Base-by-base conservation (phyloP, 176 grass and related monocot genomes). In the Areca catechu region DNA sequence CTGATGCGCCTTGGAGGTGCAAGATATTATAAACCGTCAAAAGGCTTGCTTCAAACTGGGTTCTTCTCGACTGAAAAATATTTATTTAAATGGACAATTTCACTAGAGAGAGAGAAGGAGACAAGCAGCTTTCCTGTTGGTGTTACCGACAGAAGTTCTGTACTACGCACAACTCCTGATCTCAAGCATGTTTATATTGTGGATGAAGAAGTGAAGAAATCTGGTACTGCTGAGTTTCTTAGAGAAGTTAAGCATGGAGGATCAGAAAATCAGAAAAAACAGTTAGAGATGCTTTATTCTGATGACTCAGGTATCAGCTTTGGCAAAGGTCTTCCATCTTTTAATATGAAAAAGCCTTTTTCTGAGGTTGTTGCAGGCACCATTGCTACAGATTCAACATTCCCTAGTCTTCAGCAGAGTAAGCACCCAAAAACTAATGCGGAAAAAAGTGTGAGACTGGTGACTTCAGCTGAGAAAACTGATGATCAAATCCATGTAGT, bases 281-380 rank as follows among this genome's bases (percentile, higher is more conserved):
- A 80, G 51, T 28, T 66, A 73, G 79, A 88, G 79, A 47, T 57
- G 57, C 74, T 71, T 48, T 25, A 70, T 43, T 20, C 56, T 19
- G 72, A 56, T 48, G 77, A 66, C 73, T 80, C 65, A 60, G 54
- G 69, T 58, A 80, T 91, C 65, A 88, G 53, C 76, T 90, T 88
- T 5, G 61, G 83, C 60, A 90, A 85, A 83, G 90, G 82, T 73
- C 66, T 86, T 71, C 82, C 85, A 68, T 88, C 73, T 82, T 97
- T 89, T 85, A 81, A 61, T 67, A 85, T 86, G 80, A 91, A 85
- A 52, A 97, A 97, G 20, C 92, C 86, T 56, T 91, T 97, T 84
- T 71, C 86, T 78, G 92, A 97, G 76, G 83, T 97, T 76, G 87
- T 98, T 70, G 92, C 92, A 51, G 86, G 92, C 55, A 87, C 57